These are phyloP conservation scores for Pseudocercospora fuligena DNA, from an alignment of 2,329 filamentous ascomycete genomes.

Conservation along the genomic window DNA sequence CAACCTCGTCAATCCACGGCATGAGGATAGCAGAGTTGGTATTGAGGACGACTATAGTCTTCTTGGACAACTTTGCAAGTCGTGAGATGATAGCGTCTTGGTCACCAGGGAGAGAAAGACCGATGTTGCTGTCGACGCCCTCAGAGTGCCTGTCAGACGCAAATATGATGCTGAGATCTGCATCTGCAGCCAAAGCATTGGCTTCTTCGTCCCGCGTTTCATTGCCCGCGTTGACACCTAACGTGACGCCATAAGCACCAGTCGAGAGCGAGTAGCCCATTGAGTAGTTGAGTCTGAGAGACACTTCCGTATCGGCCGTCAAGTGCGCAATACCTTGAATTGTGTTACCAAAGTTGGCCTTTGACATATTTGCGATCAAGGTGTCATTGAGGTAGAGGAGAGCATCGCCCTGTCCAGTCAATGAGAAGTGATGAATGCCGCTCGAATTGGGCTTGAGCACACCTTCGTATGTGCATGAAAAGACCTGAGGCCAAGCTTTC, in stretches of 20 bases:
- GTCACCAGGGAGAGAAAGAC: constrained; percentile 13
- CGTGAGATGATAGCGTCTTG: constrained; percentile 14
- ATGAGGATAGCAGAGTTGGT: constrained; percentile 21
- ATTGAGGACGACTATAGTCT: constrained; percentile 14
- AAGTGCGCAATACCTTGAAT: constrained; percentile 18
- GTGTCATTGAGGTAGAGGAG: constrained; percentile 10
- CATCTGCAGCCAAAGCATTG: constrained; percentile 5
- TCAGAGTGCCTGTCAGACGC: constrained; percentile 17
- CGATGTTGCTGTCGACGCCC: constrained; percentile 10
- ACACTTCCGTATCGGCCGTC: background rate
- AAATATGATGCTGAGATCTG: constrained; percentile 19
- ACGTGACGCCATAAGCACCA: constrained; percentile 16
- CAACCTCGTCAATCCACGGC: constrained; percentile 25
- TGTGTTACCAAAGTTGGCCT: constrained; percentile 20
- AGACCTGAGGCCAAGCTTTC: constrained; percentile 20
- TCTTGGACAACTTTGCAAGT: constrained; percentile 3
- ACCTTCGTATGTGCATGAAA: constrained; percentile 16
- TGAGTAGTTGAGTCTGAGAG: constrained; percentile 12
- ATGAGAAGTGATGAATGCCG: constrained; percentile 19
- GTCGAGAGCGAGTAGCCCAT: constrained; percentile 24
- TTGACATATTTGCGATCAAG: constrained; percentile 17
- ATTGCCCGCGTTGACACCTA: constrained; percentile 14
- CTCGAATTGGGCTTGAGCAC: constrained; percentile 15
- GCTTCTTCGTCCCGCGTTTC: constrained; percentile 7
- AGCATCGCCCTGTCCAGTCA: constrained; percentile 15